A percentile compares a stretch with the other conserved stretches of the same genome.
phyloP scores from a whole-genome alignment of 306 rosid species.

The Quillaja saponaria region DNA sequence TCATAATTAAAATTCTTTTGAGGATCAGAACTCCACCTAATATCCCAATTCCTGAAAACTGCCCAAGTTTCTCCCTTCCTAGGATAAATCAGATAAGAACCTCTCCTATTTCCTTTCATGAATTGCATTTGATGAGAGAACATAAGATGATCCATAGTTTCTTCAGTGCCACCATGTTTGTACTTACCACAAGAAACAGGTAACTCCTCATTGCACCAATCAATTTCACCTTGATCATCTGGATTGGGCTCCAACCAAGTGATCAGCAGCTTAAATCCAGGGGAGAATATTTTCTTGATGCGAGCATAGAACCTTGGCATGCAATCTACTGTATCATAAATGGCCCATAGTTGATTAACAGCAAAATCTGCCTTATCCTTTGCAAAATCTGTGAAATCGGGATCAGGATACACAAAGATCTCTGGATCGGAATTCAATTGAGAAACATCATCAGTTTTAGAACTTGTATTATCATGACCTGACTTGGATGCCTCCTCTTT shows the following conservation, averaged over 20 bases:
- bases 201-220: conserved; percentile 54
- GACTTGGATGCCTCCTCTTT: conserved; percentile 36
- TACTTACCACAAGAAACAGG: conserved; percentile 80
- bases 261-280: conserved; percentile 60
- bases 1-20: conserved; percentile 42
- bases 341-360: conserved; percentile 69
- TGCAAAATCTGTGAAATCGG: conserved; percentile 76
- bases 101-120: conserved; percentile 36
- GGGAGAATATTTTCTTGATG: conserved; percentile 59
- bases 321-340: conserved; percentile 58
- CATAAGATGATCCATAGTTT: conserved; percentile 37
- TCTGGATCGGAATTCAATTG: conserved; percentile 25
- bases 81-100: conserved; percentile 59
- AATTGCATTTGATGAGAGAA: conserved; percentile 73
- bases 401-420: conserved; percentile 49
- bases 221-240: conserved; percentile 44
- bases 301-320: conserved; percentile 92
- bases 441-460: conserved; percentile 23
- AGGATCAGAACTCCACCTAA: conserved; percentile 67
- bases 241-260: conserved; percentile 77
- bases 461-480: conserved; percentile 31
- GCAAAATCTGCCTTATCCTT: conserved; percentile 52
- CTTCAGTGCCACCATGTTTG: conserved; percentile 40
- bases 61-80: conserved; percentile 94
- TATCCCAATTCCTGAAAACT: conserved; percentile 77